Percentiles rank a stretch among this genome's conserved stretches.
These are phyloP conservation scores for Moesziomyces antarcticus DNA, from an alignment of 1,284 basidiomycete species.

Conservation along the genomic window DNA sequence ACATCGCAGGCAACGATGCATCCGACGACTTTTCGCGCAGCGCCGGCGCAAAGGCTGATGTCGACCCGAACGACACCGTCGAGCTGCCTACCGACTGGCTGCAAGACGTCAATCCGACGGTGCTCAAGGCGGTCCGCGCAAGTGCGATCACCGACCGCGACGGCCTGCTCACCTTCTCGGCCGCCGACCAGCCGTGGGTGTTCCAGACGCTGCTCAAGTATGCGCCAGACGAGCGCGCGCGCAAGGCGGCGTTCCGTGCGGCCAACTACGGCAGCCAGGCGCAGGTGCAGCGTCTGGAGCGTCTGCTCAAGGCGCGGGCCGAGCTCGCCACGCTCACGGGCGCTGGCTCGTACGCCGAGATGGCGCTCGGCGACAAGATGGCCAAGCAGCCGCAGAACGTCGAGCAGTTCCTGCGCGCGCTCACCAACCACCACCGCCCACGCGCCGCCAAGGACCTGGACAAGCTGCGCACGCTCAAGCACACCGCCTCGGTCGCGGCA, in stretches of 20 bases:
- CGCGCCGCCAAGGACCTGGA: conserved; percentile 48
- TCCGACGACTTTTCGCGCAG: conserved; percentile 41
- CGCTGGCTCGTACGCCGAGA: conserved; percentile 57
- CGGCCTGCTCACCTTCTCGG: conserved; percentile 41
- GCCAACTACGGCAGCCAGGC: conserved; percentile 52
- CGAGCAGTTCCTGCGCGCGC: conserved; percentile 55
- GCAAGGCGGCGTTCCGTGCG: conserved; percentile 77
- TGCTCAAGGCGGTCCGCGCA: conserved; percentile 27
- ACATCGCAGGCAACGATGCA: conserved; percentile 47
- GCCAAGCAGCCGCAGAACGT: conserved; percentile 60
- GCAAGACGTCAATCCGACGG: conserved; percentile 36
- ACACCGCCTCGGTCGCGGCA: not conserved
- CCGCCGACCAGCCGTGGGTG: conserved; percentile 75
- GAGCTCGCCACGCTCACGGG: conserved; percentile 64
- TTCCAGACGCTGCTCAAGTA: conserved; percentile 91
- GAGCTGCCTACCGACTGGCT: conserved; percentile 50
- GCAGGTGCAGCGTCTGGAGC: conserved; percentile 60
- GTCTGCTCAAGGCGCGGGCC: conserved; percentile 53
- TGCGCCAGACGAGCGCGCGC: conserved; percentile 80
- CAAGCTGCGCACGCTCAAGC: conserved; percentile 54
- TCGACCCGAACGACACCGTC: conserved; percentile 17
- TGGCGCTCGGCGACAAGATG: conserved; percentile 67
- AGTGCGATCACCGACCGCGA: conserved; percentile 22
- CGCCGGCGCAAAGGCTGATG: conserved; percentile 24
- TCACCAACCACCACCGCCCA: conserved; percentile 57